A percentile compares a stretch with the other conserved stretches of the same genome.
Evolutionary conservation across 306 rosid species (phyloP).

Genomic region (Cercis canadensis): DNA sequence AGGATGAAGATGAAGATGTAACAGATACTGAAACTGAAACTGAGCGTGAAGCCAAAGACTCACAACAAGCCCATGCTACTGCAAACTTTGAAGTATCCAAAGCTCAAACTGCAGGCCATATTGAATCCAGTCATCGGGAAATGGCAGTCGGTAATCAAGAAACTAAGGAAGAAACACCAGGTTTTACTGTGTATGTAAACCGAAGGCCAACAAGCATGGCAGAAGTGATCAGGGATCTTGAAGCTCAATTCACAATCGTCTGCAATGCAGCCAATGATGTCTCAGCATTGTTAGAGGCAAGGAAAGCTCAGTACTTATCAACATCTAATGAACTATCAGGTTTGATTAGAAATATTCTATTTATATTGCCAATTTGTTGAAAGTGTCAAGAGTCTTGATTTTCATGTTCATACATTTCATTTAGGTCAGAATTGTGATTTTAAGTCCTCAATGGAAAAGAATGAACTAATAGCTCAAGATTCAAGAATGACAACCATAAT

Average conservation of each 20-base stretch:
- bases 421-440: too few relatives aligned
- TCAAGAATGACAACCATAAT: neutral
- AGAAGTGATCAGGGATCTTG: slow-evolving; percentile 84
- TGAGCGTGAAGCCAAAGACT: slow-evolving; percentile 36
- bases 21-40: slow-evolving; percentile 43
- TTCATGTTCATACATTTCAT: too few relatives aligned
- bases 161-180: slow-evolving; percentile 72
- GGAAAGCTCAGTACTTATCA: slow-evolving; percentile 55
- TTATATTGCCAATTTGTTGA: too few relatives aligned
- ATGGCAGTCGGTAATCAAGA: slow-evolving; percentile 49
- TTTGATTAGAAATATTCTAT: slow-evolving; percentile 44
- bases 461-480: neutral
- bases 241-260: slow-evolving; percentile 70
- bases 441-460: too few relatives aligned
- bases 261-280: slow-evolving; percentile 79
- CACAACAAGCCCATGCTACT: slow-evolving; percentile 39
- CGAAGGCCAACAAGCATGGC: slow-evolving; percentile 84
- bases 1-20: slow-evolving; percentile 39
- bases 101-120: slow-evolving; percentile 59
- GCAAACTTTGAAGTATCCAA: slow-evolving; percentile 53
- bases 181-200: slow-evolving; percentile 79
- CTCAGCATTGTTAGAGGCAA: slow-evolving; percentile 76
- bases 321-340: slow-evolving; percentile 76
- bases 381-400: too few relatives aligned
- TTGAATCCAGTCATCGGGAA: slow-evolving; percentile 56